A percentile compares a stretch with the other conserved stretches of the same genome.
phyloP scores from a whole-genome alignment of 768 basidiomycete species.

The Mycena maculata region DNA sequence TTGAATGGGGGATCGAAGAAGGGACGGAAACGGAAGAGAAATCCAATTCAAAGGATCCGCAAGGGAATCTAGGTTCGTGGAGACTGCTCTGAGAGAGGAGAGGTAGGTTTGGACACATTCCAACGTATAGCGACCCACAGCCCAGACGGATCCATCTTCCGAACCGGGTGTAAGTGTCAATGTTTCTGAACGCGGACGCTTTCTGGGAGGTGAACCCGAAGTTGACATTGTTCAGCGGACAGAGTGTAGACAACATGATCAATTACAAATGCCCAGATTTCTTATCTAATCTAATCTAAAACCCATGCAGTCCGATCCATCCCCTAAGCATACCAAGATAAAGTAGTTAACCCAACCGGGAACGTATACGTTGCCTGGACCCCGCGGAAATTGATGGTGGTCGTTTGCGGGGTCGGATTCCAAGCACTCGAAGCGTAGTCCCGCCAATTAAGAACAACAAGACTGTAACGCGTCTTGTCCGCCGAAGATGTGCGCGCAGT shows the following conservation, averaged over 20 bases:
- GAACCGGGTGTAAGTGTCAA: constrained; percentile 1
- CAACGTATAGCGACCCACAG: constrained; percentile 21
- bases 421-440: constrained; percentile 54
- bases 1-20: constrained; percentile 27
- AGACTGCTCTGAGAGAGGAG: constrained; percentile 1
- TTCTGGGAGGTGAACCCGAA: constrained; percentile 24
- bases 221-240: neutral
- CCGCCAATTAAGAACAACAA: constrained; percentile 64
- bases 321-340: constrained; percentile 31
- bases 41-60: constrained; percentile 8
- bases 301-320: too few species aligned
- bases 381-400: constrained; percentile 64
- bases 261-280: too few species aligned
- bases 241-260: too few species aligned
- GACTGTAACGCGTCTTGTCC: constrained; percentile 59
- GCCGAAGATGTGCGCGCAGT: constrained; percentile 52
- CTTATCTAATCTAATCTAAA: too few species aligned
- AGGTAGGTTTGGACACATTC: constrained; percentile 17
- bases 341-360: constrained; percentile 57
- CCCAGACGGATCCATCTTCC: neutral
- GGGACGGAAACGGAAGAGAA: constrained; percentile 28
- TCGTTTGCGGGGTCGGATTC: constrained; percentile 52
- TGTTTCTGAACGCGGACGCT: constrained; percentile 30
- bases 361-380: constrained; percentile 64
- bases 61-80: constrained; percentile 3